Percentiles rank a stretch among this genome's conserved stretches.
Evolutionary conservation across 129 eudicot genomes (phyloP).

Genomic region (Scalesia atractyloides): DNA sequence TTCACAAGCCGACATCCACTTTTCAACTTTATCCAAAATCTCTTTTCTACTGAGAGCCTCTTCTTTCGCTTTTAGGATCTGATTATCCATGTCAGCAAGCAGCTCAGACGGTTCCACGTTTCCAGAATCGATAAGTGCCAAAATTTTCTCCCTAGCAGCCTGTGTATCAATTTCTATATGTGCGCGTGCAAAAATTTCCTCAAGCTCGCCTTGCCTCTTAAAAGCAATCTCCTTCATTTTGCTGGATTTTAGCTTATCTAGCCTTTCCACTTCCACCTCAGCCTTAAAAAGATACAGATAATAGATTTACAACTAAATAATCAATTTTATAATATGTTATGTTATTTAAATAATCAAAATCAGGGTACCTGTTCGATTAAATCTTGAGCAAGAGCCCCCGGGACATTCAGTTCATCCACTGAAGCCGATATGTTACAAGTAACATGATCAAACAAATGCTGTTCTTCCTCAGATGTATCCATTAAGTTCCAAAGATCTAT

Average conservation of each 20-base stretch:
- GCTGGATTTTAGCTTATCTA: constrained; percentile 63
- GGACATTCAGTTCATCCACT: constrained; percentile 55
- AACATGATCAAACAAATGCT: constrained; percentile 48
- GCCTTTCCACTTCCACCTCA: constrained; percentile 66
- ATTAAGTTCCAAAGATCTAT: constrained; percentile 69
- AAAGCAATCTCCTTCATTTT: constrained; percentile 76
- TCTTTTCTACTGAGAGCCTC: constrained; percentile 76
- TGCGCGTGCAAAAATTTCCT: constrained; percentile 66
- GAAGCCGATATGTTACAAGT: constrained; percentile 57
- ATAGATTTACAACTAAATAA: background rate
- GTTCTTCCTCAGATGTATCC: constrained; percentile 61
- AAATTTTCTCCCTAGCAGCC: constrained; percentile 58
- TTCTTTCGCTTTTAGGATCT: constrained; percentile 73
- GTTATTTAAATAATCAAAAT: background rate
- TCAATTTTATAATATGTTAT: background rate
- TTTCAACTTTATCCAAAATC: constrained; percentile 85
- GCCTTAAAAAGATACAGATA: constrained; percentile 35
- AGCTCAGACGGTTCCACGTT: constrained; percentile 45
- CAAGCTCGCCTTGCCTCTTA: constrained; percentile 74
- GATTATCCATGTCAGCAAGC: constrained; percentile 79
- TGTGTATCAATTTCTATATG: constrained; percentile 68
- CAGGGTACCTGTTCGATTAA: constrained; percentile 60
- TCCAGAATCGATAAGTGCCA: constrained; percentile 69
- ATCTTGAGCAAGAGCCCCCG: constrained; percentile 67
- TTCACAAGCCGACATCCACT: constrained; percentile 77